Evolutionary conservation across 1,284 basidiomycete species (phyloP).

Genomic region (Cutaneotrichosporon daszewskae): DNA sequence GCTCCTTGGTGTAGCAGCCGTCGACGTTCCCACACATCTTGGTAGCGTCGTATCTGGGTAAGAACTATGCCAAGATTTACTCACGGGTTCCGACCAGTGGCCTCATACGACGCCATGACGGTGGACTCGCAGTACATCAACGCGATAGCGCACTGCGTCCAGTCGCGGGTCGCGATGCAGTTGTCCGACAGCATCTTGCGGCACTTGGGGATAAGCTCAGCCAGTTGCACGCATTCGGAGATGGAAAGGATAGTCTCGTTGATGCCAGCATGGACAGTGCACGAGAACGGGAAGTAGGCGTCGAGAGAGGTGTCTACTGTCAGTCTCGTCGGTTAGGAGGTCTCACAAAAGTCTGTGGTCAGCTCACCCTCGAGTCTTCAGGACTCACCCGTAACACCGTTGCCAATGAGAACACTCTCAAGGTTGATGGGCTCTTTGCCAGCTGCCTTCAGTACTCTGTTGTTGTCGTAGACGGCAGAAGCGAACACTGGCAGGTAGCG

Average conservation of each 20-base stretch:
- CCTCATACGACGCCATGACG: constrained; percentile 40
- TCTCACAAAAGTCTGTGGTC: background rate
- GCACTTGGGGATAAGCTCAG: constrained; percentile 43
- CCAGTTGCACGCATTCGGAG: constrained; percentile 37
- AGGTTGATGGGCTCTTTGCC: constrained; percentile 71
- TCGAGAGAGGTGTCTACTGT: constrained; percentile 17
- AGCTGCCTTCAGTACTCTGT: constrained; percentile 55
- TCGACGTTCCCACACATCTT: constrained; percentile 54
- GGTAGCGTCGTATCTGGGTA: constrained; percentile 68
- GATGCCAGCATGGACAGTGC: constrained; percentile 37
- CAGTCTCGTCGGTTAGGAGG: background rate
- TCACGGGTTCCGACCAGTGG: constrained; percentile 43
- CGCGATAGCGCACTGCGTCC: constrained; percentile 58
- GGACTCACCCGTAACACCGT: constrained; percentile 46
- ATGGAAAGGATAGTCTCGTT: constrained; percentile 38
- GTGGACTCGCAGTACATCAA: constrained; percentile 55
- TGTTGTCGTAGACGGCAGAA: constrained; percentile 70
- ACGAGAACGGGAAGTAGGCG: constrained; percentile 44
- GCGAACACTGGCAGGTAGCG: constrained; percentile 81
- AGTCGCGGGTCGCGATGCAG: constrained; percentile 50
- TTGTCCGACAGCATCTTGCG: constrained; percentile 28
- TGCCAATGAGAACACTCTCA: constrained; percentile 71
- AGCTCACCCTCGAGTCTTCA: background rate
- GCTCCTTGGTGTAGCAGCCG: constrained; percentile 39
- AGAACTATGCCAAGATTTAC: too few relatives aligned